Percentiles rank a stretch among this genome's conserved stretches.
Conservation (phyloP, 2,329 filamentous ascomycete genomes). For the Phyllosticta ampelicida region DNA sequence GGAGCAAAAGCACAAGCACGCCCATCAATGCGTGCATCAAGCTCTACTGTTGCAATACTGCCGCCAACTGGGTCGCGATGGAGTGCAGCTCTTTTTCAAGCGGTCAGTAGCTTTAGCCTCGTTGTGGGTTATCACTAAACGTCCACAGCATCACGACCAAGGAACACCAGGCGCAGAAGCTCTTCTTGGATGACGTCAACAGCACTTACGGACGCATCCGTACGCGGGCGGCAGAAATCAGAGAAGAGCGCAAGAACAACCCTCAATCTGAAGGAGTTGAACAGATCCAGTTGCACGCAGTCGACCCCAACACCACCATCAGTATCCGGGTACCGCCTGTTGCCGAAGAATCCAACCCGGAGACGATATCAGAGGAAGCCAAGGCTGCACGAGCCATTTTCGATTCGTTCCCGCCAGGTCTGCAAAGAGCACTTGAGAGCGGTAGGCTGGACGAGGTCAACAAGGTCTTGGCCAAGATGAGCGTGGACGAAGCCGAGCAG, state of each 20-base stretch:
- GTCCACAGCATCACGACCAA: constrained; percentile 68
- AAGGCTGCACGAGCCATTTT: constrained; percentile 66
- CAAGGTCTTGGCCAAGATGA: constrained; percentile 79
- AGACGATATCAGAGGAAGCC: constrained; percentile 32
- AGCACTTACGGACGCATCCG: constrained; percentile 77
- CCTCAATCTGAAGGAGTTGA: constrained; percentile 59
- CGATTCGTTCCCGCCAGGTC: constrained; percentile 68
- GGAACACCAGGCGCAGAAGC: constrained; percentile 77
- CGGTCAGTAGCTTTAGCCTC: constrained; percentile 39
- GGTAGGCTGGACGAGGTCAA: constrained; percentile 85
- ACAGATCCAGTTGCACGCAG: constrained; percentile 94
- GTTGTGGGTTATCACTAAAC: too few relatives aligned
- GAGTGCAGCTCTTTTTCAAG: constrained; percentile 90
- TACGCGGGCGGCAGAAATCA: constrained; percentile 63
- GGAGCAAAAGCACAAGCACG: constrained; percentile 62
- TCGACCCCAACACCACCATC: constrained; percentile 80
- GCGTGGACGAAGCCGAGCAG: constrained; percentile 76
- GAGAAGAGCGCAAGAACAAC: constrained; percentile 42
- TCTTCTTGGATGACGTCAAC: constrained; percentile 89
- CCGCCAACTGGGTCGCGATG: constrained; percentile 75
- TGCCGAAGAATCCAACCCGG: constrained; percentile 24
- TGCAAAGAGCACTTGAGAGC: constrained; percentile 75
- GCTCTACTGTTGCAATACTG: constrained; percentile 91
- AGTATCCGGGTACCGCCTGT: constrained; percentile 70
- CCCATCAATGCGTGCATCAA: constrained; percentile 84